phyloP scores from a whole-genome alignment of 495 filamentous ascomycete species.

The Neurospora tetrasperma region DNA sequence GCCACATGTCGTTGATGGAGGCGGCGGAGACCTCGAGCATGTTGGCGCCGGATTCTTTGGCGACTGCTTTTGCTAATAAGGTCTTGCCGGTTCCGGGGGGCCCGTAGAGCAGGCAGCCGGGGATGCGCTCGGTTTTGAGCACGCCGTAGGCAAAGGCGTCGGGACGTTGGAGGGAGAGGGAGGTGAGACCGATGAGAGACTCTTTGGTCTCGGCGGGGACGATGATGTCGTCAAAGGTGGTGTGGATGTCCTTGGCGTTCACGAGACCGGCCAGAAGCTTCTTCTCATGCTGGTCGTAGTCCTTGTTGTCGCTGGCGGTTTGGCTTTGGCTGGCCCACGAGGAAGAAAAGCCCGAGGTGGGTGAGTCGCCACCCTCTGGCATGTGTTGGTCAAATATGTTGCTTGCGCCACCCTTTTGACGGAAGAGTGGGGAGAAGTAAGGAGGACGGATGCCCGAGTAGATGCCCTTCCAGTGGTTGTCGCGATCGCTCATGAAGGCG shows the following conservation, averaged over 20 bases:
- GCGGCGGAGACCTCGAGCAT: conserved; percentile 49
- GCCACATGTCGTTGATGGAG: conserved; percentile 90
- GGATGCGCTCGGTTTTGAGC: conserved; percentile 80
- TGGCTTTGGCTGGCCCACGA: not conserved
- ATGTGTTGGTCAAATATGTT: not conserved
- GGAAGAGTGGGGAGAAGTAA: conserved; percentile 22
- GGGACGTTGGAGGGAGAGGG: conserved; percentile 74
- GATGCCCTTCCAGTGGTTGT: conserved; percentile 17
- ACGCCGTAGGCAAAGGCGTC: conserved; percentile 97
- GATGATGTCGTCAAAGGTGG: conserved; percentile 76
- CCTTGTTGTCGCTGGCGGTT: conserved; percentile 4
- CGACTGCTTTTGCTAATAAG: conserved; percentile 87
- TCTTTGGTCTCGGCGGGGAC: conserved; percentile 76
- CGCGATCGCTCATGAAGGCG: conserved; percentile 13
- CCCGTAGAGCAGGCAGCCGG: conserved; percentile 83
- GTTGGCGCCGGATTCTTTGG: conserved; percentile 85
- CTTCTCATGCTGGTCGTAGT: conserved; percentile 58
- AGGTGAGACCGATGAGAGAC: conserved; percentile 79
- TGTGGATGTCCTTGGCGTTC: conserved; percentile 68
- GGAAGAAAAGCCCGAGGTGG: conserved; percentile 1
- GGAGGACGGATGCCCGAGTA: conserved; percentile 13
- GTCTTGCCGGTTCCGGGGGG: conserved; percentile 97
- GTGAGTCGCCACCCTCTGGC: not conserved
- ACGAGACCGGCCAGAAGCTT: conserved; percentile 72
- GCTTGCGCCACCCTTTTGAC: not conserved